Evolutionary conservation across 129 eudicot species (phyloP), one percentile per base, ranked within the genome.

Genomic region (Flaveria trinervia): DNA sequence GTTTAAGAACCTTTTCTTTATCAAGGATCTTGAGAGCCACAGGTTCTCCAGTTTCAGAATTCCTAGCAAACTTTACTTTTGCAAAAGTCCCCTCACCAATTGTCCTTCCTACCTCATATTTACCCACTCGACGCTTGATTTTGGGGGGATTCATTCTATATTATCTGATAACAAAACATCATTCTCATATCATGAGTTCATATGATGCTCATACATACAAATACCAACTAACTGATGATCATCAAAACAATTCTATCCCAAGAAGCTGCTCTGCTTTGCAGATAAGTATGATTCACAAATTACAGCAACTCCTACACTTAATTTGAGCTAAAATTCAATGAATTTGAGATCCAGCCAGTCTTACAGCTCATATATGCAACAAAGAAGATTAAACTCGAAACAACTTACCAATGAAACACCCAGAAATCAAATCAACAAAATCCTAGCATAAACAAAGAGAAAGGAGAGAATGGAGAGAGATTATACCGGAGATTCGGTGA

Each of bases 21-120:
- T 94, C 98, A 41, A 94, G 91, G 69, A 94, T 94, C 86, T 94
- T 94, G 85, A 94, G 56, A 75, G 98, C 98, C 70, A 91, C 98
- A 45, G 89, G 79, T 2, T 91, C 92, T 25, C 93, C 93, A 3
- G 87, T 94, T 81, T 91, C 91, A 12, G 93, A 85, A 81, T 94
- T 89, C 79, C 92, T 85, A 25, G 97, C 98, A 83, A 94, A 91
- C 83, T 89, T 94, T 70, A 94, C 98, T 80, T 94, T 94, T 8
- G 98, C 98, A 81, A 91, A 94, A 75, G 97, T 87, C 70, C 98
- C 98, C 84, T 91, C 98, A 28, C 98, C 98, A 64, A 91, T 91
- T 39, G 97, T 94, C 84, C 98, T 89, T 57, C 98, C 98, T 68
- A 94, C 77, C 88, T 94, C 98, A 79, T 94, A 94, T 79, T 94